These are phyloP conservation scores for Clarireedia monteithiana DNA, from an alignment of 2,329 filamentous ascomycete genomes.

Conservation along the genomic window DNA sequence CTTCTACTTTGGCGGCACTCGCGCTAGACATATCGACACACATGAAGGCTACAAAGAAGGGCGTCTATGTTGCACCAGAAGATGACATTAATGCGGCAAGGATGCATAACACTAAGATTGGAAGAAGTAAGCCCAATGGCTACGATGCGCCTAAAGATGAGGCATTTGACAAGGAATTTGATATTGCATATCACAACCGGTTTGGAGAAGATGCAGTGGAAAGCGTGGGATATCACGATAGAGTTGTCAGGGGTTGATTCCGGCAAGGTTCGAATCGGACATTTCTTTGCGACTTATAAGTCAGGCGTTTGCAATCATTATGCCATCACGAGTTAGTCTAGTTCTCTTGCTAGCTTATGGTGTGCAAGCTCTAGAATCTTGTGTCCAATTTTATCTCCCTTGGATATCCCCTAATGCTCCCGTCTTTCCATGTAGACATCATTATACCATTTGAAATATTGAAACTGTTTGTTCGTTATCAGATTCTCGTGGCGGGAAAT, in stretches of 20 bases:
- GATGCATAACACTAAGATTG: slow-evolving; percentile 14
- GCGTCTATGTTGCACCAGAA: slow-evolving; percentile 21
- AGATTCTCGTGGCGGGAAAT: neutral
- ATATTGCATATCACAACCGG: slow-evolving; percentile 24
- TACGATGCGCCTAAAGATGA: slow-evolving; percentile 13
- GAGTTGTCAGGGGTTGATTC: no score
- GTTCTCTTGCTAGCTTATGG: no score
- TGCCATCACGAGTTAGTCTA: no score
- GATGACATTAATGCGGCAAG: slow-evolving; percentile 18
- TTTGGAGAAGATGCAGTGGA: slow-evolving; percentile 18
- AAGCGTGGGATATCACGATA: slow-evolving; percentile 1
- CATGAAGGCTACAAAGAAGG: slow-evolving; percentile 13
- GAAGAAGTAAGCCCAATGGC: slow-evolving; percentile 10
- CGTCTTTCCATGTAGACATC: neutral
- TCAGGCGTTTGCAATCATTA: no score
- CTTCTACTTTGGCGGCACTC: slow-evolving; percentile 21
- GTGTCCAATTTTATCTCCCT: no score
- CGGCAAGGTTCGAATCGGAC: no score
- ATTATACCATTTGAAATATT: no score
- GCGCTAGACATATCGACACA: slow-evolving; percentile 21
- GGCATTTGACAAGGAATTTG: slow-evolving; percentile 10
- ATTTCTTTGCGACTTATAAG: no score
- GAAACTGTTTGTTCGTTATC: no score
- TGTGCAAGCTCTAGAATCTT: no score
- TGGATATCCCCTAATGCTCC: neutral